Percentiles rank a stretch among this genome's conserved stretches.
These are phyloP conservation scores for Dactylorhiza incarnata DNA, from an alignment of 106 monocot species.

Conservation along the genomic window DNA sequence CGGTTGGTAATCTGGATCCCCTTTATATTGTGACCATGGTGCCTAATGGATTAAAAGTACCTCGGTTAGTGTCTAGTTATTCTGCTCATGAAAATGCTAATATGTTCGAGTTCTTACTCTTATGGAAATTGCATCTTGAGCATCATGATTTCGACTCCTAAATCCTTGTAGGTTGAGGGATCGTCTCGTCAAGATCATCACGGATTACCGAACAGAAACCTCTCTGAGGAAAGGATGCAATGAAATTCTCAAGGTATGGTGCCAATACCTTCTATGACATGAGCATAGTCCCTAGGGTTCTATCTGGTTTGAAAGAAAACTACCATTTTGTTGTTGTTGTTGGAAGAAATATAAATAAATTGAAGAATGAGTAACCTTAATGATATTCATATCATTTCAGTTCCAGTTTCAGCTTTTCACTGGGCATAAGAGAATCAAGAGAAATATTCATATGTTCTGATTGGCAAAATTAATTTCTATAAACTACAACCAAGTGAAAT, in stretches of 20 bases:
- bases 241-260: slow-evolving; percentile 99
- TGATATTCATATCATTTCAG: too few species aligned
- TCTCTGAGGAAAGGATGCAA: slow-evolving; percentile 93
- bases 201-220: slow-evolving; percentile 94
- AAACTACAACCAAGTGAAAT: too few species aligned
- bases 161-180: slow-evolving; percentile 67
- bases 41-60: slow-evolving; percentile 79
- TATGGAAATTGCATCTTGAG: not conserved
- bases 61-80: slow-evolving; percentile 36
- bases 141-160: not conserved
- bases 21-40: slow-evolving; percentile 88
- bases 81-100: not conserved
- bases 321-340: not conserved
- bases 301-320: too few species aligned
- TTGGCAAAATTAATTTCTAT: too few species aligned
- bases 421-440: too few species aligned
- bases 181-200: slow-evolving; percentile 92
- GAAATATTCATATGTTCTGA: too few species aligned
- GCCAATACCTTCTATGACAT: not conserved
- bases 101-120: not conserved
- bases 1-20: slow-evolving; percentile 94
- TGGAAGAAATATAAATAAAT: too few species aligned
- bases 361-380: too few species aligned
- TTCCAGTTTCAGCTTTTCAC: too few species aligned
- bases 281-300: not conserved